Percentiles rank a stretch among this genome's conserved stretches.
Conservation (phyloP, 2,329 filamentous ascomycete species). For the Ophiostoma sp. region DNA sequence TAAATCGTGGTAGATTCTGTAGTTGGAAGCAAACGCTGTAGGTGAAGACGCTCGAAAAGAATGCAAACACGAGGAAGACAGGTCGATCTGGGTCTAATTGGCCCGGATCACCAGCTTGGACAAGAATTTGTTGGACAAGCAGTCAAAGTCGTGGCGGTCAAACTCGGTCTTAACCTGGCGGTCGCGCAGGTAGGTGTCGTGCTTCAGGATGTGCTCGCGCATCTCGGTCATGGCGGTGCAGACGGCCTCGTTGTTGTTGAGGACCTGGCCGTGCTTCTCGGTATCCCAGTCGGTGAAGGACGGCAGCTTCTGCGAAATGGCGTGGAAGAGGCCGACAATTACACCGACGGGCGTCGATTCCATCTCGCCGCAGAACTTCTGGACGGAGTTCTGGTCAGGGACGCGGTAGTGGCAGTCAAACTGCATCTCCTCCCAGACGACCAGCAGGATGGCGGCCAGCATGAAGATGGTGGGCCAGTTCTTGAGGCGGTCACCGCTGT, state of each 20-base stretch:
- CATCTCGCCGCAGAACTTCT: conserved; percentile 97
- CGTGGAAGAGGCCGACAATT: conserved; percentile 94
- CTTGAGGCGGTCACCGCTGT: conserved; percentile 95
- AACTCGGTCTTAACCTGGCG: conserved; percentile 75
- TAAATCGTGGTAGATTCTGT: neutral
- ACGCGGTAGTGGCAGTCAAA: conserved; percentile 97
- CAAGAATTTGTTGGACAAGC: conserved; percentile 93
- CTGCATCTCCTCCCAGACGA: conserved; percentile 98
- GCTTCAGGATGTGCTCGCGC: conserved; percentile 84
- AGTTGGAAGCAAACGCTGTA: neutral
- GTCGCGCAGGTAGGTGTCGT: conserved; percentile 83
- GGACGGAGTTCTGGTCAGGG: conserved; percentile 76
- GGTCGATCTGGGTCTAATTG: conserved; percentile 58
- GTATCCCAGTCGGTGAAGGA: conserved; percentile 94
- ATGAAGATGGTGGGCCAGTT: conserved; percentile 99
- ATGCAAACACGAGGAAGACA: neutral
- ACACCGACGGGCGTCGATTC: conserved; percentile 94
- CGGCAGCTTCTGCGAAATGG: conserved; percentile 95
- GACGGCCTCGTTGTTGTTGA: conserved; percentile 87
- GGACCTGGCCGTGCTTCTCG: conserved; percentile 81
- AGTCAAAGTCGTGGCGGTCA: conserved; percentile 90
- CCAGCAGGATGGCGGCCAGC: conserved; percentile 86
- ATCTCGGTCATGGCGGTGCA: conserved; percentile 98
- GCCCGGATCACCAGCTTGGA: conserved; percentile 95
- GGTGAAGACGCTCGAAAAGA: neutral